These are phyloP conservation scores for Ceratocystis huliohia DNA, from an alignment of 2,329 filamentous ascomycete genomes.

Conservation along the genomic window DNA sequence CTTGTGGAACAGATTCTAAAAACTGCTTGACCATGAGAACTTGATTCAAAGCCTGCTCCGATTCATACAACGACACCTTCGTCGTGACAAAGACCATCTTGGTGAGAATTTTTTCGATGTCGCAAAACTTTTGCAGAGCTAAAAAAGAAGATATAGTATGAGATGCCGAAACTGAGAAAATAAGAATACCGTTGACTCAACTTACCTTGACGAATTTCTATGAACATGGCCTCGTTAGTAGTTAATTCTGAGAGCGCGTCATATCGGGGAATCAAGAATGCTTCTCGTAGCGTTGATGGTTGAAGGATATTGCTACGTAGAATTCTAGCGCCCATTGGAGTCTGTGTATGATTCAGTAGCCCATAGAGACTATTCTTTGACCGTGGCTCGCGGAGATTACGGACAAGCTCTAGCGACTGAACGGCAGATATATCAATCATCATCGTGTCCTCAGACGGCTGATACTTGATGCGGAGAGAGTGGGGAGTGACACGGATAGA, in stretches of 20 bases:
- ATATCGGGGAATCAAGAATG: conserved; percentile 58
- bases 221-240: conserved; percentile 74
- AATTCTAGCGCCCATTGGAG: conserved; percentile 77
- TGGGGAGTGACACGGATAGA: conserved; percentile 59
- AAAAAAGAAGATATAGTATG: neutral
- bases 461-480: conserved; percentile 73
- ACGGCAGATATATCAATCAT: conserved; percentile 89
- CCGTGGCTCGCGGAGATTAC: conserved; percentile 65
- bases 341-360: conserved; percentile 69
- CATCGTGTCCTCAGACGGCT: conserved; percentile 84
- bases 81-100: conserved; percentile 66
- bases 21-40: conserved; percentile 80
- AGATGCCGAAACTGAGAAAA: neutral
- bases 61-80: conserved; percentile 51
- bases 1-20: conserved; percentile 50
- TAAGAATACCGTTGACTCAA: conserved; percentile 10
- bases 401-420: conserved; percentile 74
- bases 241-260: conserved; percentile 75
- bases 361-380: conserved; percentile 77
- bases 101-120: conserved; percentile 53
- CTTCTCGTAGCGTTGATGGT: conserved; percentile 57
- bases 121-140: conserved; percentile 44
- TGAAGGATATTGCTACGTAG: conserved; percentile 79
- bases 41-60: conserved; percentile 74
- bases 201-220: conserved; percentile 54